Evolutionary conservation across 139 green algal genomes (phyloP), one percentile per base, ranked within the genome.

Genomic region (Pedinophyceae sp.): DNA sequence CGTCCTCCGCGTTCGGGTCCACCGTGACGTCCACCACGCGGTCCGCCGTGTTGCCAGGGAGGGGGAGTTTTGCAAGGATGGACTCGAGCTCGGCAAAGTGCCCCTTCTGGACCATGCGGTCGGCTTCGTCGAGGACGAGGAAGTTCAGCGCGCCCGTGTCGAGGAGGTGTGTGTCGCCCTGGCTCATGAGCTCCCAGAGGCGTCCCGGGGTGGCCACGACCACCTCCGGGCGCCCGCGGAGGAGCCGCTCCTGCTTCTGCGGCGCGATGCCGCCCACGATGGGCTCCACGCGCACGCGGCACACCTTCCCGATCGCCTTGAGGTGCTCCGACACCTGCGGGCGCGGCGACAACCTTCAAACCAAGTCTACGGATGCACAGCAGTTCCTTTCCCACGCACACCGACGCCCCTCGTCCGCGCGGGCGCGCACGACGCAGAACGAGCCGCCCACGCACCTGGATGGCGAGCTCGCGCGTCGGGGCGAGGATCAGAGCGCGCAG

Each of bases 101-200:
- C 25, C 59, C 67, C 43, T 79, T 64, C 62, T 82, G 66, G 48
- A 94, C 78, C 90, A 98, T 97, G 18, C 88, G 72, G 66, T 98
- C 90, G 3, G 88, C 88, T 62, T 97, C 89, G 62, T 97, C 89
- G 26, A 95, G 64, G 43, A 94, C 86, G 29, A 98, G 73, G 67
- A 93, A 93, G 23, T 43, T 61, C 23, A 95, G 74, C 5, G 16
- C 19, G 5, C 28, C 23, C 18, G 70, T 57, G 30, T 74, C 27
- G 19, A 67, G 22, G 24, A 78, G 56, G n/a, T 78, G 66, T 30
- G 20, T 6, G 17, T 87, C 79, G 15, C 78, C 69, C 4, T 72
- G 54, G 24, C 47, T 57, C 73, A 97, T 93, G 27, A 93, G 71
- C 58, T 95, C 90, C 89, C 89, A 96, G 62, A 97, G 73, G 26